These are phyloP conservation scores for Monocercomonoides exilis DNA, from an alignment of 78 protist genomes.

Conservation along the genomic window DNA sequence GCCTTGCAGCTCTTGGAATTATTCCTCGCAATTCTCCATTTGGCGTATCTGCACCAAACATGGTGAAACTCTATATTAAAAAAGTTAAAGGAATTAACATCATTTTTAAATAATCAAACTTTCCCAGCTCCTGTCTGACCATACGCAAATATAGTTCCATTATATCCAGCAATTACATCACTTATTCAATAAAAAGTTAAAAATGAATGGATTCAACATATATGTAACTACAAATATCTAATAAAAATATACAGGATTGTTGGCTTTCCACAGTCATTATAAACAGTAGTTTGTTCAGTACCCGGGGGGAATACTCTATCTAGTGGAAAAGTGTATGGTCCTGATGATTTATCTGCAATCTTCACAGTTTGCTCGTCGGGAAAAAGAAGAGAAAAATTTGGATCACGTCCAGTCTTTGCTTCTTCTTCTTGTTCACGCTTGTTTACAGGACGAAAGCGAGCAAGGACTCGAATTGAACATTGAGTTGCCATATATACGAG, in stretches of 20 bases:
- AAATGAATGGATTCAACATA: not conserved
- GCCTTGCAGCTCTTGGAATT: constrained; percentile 7
- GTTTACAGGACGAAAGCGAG: constrained; percentile 32
- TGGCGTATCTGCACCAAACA: constrained; percentile 34
- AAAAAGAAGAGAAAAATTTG: not conserved
- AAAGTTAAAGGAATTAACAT: too few species aligned
- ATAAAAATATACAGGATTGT: not conserved
- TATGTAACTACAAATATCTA: not conserved
- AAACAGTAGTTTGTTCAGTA: constrained; percentile 18
- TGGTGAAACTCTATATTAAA: constrained; percentile 17
- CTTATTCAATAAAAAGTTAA: not conserved
- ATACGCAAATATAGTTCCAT: constrained; percentile 30
- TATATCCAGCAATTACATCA: not conserved
- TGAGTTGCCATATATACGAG: too few species aligned
- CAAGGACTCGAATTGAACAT: constrained; percentile 11
- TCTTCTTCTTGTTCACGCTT: constrained; percentile 10
- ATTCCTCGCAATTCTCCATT: constrained; percentile 14
- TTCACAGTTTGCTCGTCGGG: not conserved
- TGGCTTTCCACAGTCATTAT: not conserved
- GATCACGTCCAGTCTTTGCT: not conserved
- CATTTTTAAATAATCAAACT: not conserved
- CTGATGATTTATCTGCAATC: not conserved
- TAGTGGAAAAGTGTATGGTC: constrained; percentile 9
- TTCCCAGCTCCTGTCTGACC: constrained; percentile 42
- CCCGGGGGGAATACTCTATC: constrained; percentile 33